Percentiles rank a stretch among this genome's conserved stretches.
Evolutionary conservation across 1,284 basidiomycete genomes (phyloP).

Genomic region (Earliella scabrosa): DNA sequence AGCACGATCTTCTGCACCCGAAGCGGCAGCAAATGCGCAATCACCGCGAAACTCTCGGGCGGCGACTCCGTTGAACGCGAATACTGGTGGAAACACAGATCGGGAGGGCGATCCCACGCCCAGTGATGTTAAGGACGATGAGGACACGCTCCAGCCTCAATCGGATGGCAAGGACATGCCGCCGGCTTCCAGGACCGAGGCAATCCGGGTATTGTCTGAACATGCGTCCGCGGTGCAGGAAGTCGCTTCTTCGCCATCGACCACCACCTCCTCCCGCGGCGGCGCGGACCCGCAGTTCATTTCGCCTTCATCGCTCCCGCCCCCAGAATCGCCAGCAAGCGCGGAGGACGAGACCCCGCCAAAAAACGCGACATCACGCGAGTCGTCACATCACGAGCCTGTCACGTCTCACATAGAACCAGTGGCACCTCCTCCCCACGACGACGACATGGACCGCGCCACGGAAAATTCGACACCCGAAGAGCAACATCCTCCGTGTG

Average conservation of each 20-base stretch:
- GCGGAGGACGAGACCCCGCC: neutral
- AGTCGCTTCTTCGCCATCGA: neutral
- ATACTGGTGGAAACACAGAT: neutral
- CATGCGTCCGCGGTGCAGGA: neutral
- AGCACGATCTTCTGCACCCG: neutral
- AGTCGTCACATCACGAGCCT: constrained; percentile 7
- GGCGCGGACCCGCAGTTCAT: neutral
- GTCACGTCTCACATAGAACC: constrained; percentile 6
- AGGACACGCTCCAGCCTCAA: neutral
- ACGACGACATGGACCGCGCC: constrained; percentile 6
- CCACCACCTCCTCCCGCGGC: neutral
- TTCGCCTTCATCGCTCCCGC: neutral
- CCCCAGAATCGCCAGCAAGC: neutral
- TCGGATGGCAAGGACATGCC: neutral
- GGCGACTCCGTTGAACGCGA: neutral
- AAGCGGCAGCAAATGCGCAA: neutral
- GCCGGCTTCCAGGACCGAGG: constrained; percentile 1
- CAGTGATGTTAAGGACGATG: neutral
- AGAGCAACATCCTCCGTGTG: no score
- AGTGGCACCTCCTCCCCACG: neutral
- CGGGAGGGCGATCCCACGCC: neutral
- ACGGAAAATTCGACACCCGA: no score
- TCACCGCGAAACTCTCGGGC: neutral
- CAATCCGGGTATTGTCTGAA: constrained; percentile 1
- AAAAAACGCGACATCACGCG: neutral